A percentile compares a stretch with the other conserved stretches of the same genome.
Evolutionary conservation across 768 basidiomycete species (phyloP).

Genomic region (Dentipellis fragilis): DNA sequence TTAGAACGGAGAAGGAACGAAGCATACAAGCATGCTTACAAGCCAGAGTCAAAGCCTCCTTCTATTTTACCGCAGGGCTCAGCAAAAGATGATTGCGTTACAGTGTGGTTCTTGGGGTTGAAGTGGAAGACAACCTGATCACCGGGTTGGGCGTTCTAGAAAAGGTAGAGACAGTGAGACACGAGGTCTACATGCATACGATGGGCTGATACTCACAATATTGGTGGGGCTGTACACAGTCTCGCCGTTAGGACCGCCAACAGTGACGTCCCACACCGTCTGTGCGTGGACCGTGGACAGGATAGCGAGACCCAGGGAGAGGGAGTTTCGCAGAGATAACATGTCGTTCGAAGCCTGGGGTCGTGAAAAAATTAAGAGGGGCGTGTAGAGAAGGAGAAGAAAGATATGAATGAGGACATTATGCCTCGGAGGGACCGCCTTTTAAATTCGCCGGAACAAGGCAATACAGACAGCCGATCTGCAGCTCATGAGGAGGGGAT

Average conservation of each 20-base stretch:
- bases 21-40: slow-evolving; percentile 13
- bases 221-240: background rate
- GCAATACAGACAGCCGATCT: too few relatives aligned
- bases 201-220: slow-evolving; percentile 1
- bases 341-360: background rate
- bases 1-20: background rate
- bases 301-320: background rate
- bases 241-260: slow-evolving; percentile 3
- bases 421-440: too few relatives aligned
- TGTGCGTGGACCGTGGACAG: slow-evolving; percentile 1
- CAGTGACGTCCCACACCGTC: background rate
- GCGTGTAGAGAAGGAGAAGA: too few relatives aligned
- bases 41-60: slow-evolving; percentile 20
- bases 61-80: slow-evolving; percentile 15
- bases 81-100: slow-evolving; percentile 20
- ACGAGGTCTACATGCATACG: background rate
- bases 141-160: slow-evolving; percentile 1
- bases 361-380: background rate
- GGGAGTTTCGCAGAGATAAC: background rate
- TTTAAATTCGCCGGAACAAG: too few relatives aligned
- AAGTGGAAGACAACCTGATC: slow-evolving; percentile 19
- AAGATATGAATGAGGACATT: too few relatives aligned
- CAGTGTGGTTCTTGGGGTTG: slow-evolving; percentile 21
- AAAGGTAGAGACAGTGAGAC: background rate
- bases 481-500: too few relatives aligned